These are phyloP conservation scores for Orbilia brochopaga DNA, from an alignment of 2,329 filamentous ascomycete species.

Conservation along the genomic window DNA sequence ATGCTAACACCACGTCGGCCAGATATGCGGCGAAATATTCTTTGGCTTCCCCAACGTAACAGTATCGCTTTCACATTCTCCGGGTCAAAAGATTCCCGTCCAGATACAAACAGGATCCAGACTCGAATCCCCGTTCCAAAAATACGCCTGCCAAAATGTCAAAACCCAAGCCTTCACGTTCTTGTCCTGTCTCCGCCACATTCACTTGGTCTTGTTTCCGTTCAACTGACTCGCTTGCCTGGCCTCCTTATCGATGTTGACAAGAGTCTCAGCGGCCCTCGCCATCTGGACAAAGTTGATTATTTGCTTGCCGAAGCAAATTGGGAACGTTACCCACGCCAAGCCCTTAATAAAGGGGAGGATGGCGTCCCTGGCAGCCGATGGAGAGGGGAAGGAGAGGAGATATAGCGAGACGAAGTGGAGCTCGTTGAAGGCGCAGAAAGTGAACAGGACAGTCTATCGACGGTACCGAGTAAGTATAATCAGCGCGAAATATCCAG, in stretches of 20 bases:
- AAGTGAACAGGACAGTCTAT: conserved; percentile 86
- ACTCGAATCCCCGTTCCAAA: conserved; percentile 2
- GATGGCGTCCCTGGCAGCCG: conserved; percentile 67
- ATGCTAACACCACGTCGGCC: conserved; percentile 15
- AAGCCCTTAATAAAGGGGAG: conserved; percentile 67
- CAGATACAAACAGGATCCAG: conserved; percentile 19
- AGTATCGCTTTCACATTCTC: conserved; percentile 28
- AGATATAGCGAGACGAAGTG: conserved; percentile 99
- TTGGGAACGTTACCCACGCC: conserved; percentile 76
- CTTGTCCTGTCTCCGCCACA: background rate
- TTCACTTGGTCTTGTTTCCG: conserved; percentile 43
- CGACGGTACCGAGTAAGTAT: conserved; percentile 7
- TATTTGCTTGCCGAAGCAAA: conserved; percentile 90
- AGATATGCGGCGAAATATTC: conserved; percentile 39
- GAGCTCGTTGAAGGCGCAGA: conserved; percentile 88
- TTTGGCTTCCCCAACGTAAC: conserved; percentile 12
- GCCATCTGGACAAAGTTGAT: conserved; percentile 94
- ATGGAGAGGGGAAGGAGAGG: conserved; percentile 87
- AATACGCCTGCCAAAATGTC: conserved; percentile 4
- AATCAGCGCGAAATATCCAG: conserved; percentile 4
- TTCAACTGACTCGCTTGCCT: conserved; percentile 58
- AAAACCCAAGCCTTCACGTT: conserved; percentile 5
- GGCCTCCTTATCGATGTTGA: conserved; percentile 80
- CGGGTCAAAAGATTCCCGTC: conserved; percentile 20
- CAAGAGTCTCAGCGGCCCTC: conserved; percentile 89